Base-by-base conservation (phyloP, 2,329 filamentous ascomycete species). In the Lomentospora prolificans region DNA sequence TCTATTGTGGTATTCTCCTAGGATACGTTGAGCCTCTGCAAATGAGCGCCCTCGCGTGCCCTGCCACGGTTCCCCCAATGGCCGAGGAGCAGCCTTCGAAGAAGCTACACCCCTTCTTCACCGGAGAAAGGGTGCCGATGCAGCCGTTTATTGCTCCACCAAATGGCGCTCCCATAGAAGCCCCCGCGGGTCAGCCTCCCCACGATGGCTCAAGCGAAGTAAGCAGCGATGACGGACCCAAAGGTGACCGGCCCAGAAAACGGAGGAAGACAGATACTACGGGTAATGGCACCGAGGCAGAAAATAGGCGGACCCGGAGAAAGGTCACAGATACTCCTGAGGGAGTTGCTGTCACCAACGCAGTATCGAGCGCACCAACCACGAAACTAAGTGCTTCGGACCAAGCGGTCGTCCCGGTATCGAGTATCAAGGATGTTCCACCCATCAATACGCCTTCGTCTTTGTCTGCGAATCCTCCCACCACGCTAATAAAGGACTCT, bases 41-140 rank as follows among this genome's bases (percentile, higher is more conserved):
- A 33, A 56, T 56, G 54, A 48, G 46, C 12, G 24, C 46, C 19
- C 46, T 56, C 27, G 48, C 44, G 10, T 44, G 19, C 33, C 46
- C 48, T 31, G 70, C 65, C 51, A 81, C 80, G 78, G 67, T 68
- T 60, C 70, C 70, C 55, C 67, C 70, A 63, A 68, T 64, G 56
- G 60, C 67, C 54, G 64, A 62, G 58, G 70, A 55, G 19, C 39
- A 70, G 55, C 63, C 66, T 39, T 61, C 64, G 24, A 75, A 73
- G 62, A 79, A 77, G 60, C 63, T 82, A 36, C 80, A 82, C 60
- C 79, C 80, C 17, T 81, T 82, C 67, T 82, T 82, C 62, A 63
- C 68, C 39, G 22, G 19, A 14, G 51, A 53, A 27, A 41, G 48
- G 14, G 28, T 39, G 17, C 17, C 36, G 8, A 39, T 57, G 3